These are phyloP conservation scores for Cicer judaicum DNA, from an alignment of 306 rosid genomes.

Conservation along the genomic window DNA sequence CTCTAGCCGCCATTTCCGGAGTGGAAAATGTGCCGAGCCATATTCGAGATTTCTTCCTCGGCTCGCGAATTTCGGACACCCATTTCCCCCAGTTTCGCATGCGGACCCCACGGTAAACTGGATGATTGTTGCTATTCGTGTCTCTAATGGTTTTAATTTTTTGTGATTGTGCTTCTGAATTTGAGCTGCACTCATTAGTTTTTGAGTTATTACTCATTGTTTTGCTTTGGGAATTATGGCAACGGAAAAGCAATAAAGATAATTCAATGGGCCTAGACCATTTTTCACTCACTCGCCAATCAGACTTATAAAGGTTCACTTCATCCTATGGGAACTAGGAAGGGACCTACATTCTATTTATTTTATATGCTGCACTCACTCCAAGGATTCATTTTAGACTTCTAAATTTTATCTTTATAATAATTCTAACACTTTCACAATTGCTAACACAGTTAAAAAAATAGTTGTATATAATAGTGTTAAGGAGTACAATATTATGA, in stretches of 20 bases:
- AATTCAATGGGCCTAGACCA: constrained; percentile 31
- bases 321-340: not conserved
- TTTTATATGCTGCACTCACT: no score
- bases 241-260: not conserved
- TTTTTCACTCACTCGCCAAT: constrained; percentile 44
- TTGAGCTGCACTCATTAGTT: constrained; percentile 51
- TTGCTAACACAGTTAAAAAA: no score
- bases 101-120: constrained; percentile 80
- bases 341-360: no score
- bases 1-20: constrained; percentile 96
- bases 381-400: no score
- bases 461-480: no score
- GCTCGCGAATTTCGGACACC: constrained; percentile 99
- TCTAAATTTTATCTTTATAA: no score
- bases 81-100: constrained; percentile 98
- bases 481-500: no score
- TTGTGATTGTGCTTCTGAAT: constrained; percentile 41
- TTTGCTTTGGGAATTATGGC: not conserved
- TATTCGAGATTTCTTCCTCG: constrained; percentile 91
- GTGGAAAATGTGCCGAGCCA: constrained; percentile 94
- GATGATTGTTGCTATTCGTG: constrained; percentile 63
- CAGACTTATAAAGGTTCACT: constrained; percentile 57
- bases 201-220: constrained; percentile 37
- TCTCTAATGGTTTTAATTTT: constrained; percentile 61
- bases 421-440: no score